phyloP scores from a whole-genome alignment of 495 filamentous ascomycete genomes.

The Staphylotrichum longicolle region DNA sequence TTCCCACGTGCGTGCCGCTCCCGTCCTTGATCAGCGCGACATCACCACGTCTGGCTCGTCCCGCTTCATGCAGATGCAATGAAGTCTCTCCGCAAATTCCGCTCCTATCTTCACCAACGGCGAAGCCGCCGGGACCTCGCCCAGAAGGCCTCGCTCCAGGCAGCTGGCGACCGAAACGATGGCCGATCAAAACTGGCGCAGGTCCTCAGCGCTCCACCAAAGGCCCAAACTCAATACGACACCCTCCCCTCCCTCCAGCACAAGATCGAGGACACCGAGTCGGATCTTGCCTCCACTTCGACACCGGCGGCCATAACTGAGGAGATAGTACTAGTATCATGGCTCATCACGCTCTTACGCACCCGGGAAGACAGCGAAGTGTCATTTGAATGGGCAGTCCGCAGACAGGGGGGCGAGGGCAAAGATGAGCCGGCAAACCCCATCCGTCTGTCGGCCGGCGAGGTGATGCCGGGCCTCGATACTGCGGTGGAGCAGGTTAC shows the following conservation, averaged over 20 bases:
- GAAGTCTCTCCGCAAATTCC: background rate
- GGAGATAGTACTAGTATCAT: conserved; percentile 44
- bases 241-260: background rate
- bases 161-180: too few species aligned
- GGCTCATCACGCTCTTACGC: conserved; percentile 44
- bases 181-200: too few species aligned
- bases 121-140: too few species aligned
- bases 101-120: background rate
- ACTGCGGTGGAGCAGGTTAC: conserved; percentile 4
- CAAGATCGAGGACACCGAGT: background rate
- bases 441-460: background rate
- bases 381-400: conserved; percentile 42
- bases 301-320: conserved; percentile 31
- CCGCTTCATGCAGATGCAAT: too few species aligned
- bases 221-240: too few species aligned
- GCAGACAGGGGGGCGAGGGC: background rate
- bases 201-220: too few species aligned
- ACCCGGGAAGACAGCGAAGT: conserved; percentile 39
- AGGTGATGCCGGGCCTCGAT: conserved; percentile 9
- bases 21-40: background rate
- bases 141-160: too few species aligned
- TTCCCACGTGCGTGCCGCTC: background rate
- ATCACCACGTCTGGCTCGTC: background rate
- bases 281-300: background rate
- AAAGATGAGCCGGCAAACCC: background rate